These are phyloP conservation scores for Vigna radiata DNA, from an alignment of 306 rosid species.

Conservation along the genomic window DNA sequence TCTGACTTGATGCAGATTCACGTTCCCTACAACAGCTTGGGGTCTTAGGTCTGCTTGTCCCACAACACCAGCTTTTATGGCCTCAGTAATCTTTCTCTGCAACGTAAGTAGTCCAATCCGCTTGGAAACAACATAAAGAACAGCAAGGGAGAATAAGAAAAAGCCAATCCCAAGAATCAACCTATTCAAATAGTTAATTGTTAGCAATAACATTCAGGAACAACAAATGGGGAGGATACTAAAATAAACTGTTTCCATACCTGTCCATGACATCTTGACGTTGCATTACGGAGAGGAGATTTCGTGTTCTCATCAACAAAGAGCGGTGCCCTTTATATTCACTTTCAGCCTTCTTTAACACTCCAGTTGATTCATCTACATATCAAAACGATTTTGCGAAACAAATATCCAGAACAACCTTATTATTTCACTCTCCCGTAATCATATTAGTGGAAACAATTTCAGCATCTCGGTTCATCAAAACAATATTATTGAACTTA, in stretches of 20 bases:
- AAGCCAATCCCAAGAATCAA: constrained; percentile 72
- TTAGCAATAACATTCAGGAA: constrained; percentile 26
- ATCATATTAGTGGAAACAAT: constrained; percentile 31
- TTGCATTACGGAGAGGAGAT: constrained; percentile 89
- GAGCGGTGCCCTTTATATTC: constrained; percentile 95
- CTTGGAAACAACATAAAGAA: constrained; percentile 87
- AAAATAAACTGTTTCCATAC: constrained; percentile 44
- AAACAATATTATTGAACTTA: constrained; percentile 25
- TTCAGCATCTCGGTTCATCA: constrained; percentile 25
- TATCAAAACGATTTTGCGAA: constrained; percentile 44
- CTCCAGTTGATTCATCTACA: constrained; percentile 86
- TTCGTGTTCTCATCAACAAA: constrained; percentile 75
- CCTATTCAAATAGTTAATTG: constrained; percentile 58
- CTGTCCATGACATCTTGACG: constrained; percentile 95
- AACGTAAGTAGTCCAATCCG: constrained; percentile 72
- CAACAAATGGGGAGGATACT: not conserved
- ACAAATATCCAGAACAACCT: constrained; percentile 20
- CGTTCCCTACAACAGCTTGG: constrained; percentile 55
- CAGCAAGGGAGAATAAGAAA: constrained; percentile 75
- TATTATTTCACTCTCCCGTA: constrained; percentile 29
- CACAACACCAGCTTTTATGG: constrained; percentile 77
- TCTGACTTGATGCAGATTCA: constrained; percentile 57
- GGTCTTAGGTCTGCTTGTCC: constrained; percentile 61
- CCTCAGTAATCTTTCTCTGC: constrained; percentile 79
- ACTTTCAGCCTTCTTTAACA: constrained; percentile 78